Base-by-base conservation (phyloP, 1,284 basidiomycete genomes). In the Coriolopsis trogii region DNA sequence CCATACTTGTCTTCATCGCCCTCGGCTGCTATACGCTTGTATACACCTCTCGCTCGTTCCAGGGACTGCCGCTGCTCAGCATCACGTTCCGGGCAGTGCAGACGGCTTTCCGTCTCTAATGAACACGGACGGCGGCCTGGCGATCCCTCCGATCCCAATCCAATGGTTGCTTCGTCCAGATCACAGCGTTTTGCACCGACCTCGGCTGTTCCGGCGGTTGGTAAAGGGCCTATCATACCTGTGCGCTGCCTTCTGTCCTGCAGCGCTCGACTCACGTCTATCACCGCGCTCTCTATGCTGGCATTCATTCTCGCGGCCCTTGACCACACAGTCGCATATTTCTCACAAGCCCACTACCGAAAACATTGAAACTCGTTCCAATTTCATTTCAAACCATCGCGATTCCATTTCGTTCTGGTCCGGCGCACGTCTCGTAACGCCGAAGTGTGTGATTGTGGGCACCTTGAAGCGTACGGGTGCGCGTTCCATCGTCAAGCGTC, bases 61-160 rank as follows among this genome's bases (percentile, higher is more conserved):
- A 41, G n/a, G n/a, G 16, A 41, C 20, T 28, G 16, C 39, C 46
- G 39, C 37, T 41, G 31, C 33, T 24, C 46, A 41, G n/a, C n/a
- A n/a, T 41, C 46, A 48, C 16, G 20, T 20, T 15, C 21, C 4
- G 24, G 47, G 47, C 47, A 24, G 34, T 49, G 47, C 33, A 42
- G n/a, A 26, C 30, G n/a, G 47, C 34, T 37, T 41, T 49, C 47
- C 47, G 41, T 42, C 43, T 34, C 13, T 37, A 16, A 30, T 49
- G 41, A 49, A 49, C 41, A 38, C 33, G 25, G 41, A 49, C 13
- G 33, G 47, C 47, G 41, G 23, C 16, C 25, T 9, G 12, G 33
- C 21, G 4, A 15, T 29, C 8, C 33, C 13, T 25, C 41, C 41
- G 26, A 20, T 25, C 18, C n/a, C 20, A 20, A n/a, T 18, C 6